Conservation (phyloP, 768 basidiomycete genomes). For the Trametes gibbosa region DNA sequence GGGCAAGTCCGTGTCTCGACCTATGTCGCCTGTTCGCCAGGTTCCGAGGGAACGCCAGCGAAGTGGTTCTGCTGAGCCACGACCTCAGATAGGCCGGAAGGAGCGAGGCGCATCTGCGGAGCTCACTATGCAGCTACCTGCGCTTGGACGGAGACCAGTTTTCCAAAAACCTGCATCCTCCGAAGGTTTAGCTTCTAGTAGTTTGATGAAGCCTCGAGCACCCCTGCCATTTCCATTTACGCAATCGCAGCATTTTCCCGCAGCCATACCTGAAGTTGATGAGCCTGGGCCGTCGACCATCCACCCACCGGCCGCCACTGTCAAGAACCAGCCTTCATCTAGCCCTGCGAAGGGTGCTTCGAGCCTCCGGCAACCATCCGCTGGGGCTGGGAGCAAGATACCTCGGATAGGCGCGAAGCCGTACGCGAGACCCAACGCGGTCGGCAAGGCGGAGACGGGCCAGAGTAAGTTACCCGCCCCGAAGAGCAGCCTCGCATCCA, state of each 20-base stretch:
- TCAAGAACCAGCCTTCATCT: not conserved
- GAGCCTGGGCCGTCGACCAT: constrained; percentile 6
- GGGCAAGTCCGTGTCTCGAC: constrained; percentile 9
- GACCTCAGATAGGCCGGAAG: constrained; percentile 16
- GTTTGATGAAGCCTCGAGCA: not conserved
- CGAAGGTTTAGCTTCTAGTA: constrained; percentile 1
- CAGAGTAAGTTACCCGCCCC: constrained; percentile 12
- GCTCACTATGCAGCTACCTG: constrained; percentile 23
- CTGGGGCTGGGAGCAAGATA: constrained; percentile 32
- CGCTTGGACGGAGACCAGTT: constrained; percentile 6
- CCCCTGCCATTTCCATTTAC: constrained; percentile 16
- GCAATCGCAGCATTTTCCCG: constrained; percentile 6
- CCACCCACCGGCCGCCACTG: not conserved
- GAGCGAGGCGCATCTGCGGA: constrained; percentile 37
- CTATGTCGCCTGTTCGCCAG: constrained; percentile 10
- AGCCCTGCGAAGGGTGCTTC: constrained; percentile 18
- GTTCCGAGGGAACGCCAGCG: constrained; percentile 5
- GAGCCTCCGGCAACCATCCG: constrained; percentile 28
- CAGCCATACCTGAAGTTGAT: constrained; percentile 23
- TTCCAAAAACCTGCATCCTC: constrained; percentile 17
- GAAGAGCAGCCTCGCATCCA: not conserved
- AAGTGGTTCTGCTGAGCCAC: constrained; percentile 17
- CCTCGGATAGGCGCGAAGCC: constrained; percentile 35
- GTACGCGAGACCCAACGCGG: constrained; percentile 26
- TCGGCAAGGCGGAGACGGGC: not conserved